Evolutionary conservation across 176 grass and related monocot genomes (phyloP), one percentile per base, ranked within the genome.

Genomic region (Typha latifolia): DNA sequence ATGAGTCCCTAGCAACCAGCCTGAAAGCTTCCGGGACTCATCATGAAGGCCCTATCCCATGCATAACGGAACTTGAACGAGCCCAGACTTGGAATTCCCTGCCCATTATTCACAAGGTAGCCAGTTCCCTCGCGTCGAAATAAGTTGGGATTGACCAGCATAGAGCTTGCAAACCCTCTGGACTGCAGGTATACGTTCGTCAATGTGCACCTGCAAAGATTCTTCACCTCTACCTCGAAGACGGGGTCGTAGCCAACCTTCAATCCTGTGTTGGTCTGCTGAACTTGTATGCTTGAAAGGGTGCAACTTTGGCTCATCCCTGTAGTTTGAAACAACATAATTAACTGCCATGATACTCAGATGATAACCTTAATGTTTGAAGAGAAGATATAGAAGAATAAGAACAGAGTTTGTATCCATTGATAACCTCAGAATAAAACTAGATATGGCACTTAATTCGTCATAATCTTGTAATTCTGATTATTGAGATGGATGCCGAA

Each of bases 141-240:
- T 18, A 85, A 29, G 14, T 81, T 59, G 2, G 79, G 85, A 22
- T 94, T 85, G 4, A 94, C 70, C 7, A 52, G 52, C 26, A 78
- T 9, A 4, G 85, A 75, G 19, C 79, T 83, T 1, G 29, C n/a
- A 53, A 94, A 94, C 1, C 90, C 90, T 13, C 50, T 18, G 12
- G 79, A 76, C 9, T 74, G 31, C 47, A 94, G 48, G 6, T 66
- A 82, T 3, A 94, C 53, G 51, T 62, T 66, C 78, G 26, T 66
- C 43, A 94, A 49, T 14, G 68, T 49, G 82, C 90, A 89, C 0
- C 69, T 14, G 63, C 90, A 94, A 55, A 51, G 13, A 72, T 94
- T 94, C 82, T 73, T 94, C 67, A 89, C 79, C 73, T 70, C 63
- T 59, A 89, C 90, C 72, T 76, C 67, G 10, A 94, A 89, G n/a